phyloP scores from a whole-genome alignment of 2,329 filamentous ascomycete genomes.

The Claviceps sp. region DNA sequence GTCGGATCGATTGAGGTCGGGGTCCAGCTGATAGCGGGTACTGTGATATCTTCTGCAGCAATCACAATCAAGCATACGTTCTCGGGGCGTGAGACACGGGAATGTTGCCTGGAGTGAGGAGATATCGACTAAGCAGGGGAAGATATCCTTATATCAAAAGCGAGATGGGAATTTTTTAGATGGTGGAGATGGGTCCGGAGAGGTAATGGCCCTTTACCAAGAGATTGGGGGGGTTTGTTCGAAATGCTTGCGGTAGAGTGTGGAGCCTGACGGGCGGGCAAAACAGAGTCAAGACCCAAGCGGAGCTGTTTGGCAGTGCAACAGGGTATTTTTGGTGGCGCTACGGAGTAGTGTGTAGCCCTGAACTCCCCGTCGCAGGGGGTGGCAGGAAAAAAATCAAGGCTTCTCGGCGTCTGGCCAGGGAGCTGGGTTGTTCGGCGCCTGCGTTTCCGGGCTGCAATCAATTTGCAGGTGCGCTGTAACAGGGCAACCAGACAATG shows the following conservation, averaged over 20 bases:
- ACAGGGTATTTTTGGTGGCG: constrained; percentile 3
- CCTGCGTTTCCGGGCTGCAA: constrained; percentile 1
- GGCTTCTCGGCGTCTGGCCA: neutral
- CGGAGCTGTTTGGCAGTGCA: constrained; percentile 4
- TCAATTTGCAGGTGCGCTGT: neutral
- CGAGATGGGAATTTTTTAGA: constrained; percentile 3
- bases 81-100: neutral
- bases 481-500: constrained; percentile 1
- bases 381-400: constrained; percentile 4
- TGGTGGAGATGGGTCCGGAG: constrained; percentile 1
- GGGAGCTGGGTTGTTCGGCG: neutral
- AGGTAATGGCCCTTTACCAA: constrained; percentile 2
- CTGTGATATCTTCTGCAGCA: neutral
- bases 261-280: constrained; percentile 5
- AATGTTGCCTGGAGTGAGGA: neutral
- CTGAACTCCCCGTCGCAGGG: constrained; percentile 1
- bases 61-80: neutral
- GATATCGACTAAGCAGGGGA: neutral
- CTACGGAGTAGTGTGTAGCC: neutral
- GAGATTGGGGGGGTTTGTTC: constrained; percentile 5
- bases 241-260: constrained; percentile 5
- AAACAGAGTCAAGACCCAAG: neutral
- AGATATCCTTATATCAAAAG: neutral
- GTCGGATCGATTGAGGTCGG: constrained; percentile 1
- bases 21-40: neutral